phyloP scores from a whole-genome alignment of 2,329 filamentous ascomycete genomes.

The Apiospora rasikravindrae region DNA sequence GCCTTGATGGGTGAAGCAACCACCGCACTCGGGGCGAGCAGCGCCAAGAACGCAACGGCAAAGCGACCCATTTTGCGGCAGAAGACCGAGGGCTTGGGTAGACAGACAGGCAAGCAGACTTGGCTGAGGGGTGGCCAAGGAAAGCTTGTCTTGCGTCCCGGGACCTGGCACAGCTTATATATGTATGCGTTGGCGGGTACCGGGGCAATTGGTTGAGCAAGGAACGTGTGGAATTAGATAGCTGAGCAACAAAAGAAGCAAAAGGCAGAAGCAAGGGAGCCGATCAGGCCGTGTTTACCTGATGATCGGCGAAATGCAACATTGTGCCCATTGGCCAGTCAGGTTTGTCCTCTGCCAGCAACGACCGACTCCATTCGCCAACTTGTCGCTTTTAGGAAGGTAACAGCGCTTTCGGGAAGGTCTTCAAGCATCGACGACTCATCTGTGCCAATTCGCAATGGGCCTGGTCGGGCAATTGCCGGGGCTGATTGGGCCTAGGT shows the following conservation, averaged over 20 bases:
- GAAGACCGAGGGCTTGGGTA: not conserved
- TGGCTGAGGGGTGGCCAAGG: constrained; percentile 7
- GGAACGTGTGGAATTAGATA: not conserved
- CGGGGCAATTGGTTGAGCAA: not conserved
- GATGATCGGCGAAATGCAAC: not conserved
- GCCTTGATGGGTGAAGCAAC: constrained; percentile 33
- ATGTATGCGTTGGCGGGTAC: not conserved
- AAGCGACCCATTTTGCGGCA: constrained; percentile 33
- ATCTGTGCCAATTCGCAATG: not conserved
- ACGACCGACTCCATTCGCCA: not conserved
- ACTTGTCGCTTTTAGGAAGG: constrained; percentile 6
- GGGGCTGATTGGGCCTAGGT: not conserved
- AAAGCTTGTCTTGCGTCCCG: not conserved
- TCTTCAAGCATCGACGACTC: not conserved
- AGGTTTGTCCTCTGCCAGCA: not conserved
- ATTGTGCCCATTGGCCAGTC: not conserved
- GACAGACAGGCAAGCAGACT: not conserved
- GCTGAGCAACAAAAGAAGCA: no score
- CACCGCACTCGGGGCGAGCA: constrained; percentile 33
- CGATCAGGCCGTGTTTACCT: not conserved
- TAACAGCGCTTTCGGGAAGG: not conserved
- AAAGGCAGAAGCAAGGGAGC: not conserved
- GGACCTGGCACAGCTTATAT: not conserved
- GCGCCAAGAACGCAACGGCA: constrained; percentile 31
- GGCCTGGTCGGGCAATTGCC: not conserved